These are phyloP conservation scores for Phyllosticta citribraziliensis DNA, from an alignment of 2,329 filamentous ascomycete genomes.

Conservation along the genomic window DNA sequence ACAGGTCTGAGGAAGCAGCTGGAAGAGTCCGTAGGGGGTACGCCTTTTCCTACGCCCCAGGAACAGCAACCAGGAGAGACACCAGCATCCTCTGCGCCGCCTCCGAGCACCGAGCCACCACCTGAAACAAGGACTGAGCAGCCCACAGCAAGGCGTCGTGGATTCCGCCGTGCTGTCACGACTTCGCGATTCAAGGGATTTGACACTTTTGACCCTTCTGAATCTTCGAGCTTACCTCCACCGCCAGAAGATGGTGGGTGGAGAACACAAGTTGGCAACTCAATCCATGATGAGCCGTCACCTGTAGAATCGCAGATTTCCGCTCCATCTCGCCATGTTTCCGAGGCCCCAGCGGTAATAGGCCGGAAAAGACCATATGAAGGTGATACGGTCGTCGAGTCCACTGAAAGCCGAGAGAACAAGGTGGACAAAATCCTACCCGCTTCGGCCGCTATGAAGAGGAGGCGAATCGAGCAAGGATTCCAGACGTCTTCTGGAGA, in stretches of 20 bases:
- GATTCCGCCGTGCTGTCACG: slow-evolving; percentile 21
- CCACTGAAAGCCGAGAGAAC: slow-evolving; percentile 48
- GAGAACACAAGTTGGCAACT: slow-evolving; percentile 1
- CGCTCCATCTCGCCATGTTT: not conserved
- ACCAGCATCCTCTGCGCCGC: not conserved
- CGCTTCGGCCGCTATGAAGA: slow-evolving; percentile 67
- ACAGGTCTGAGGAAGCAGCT: slow-evolving; percentile 60
- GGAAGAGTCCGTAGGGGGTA: slow-evolving; percentile 21
- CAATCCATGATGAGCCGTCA: slow-evolving; percentile 19
- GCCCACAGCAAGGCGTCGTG: not conserved
- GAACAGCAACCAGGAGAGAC: not conserved
- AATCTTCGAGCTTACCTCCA: not conserved
- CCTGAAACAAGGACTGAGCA: not conserved
- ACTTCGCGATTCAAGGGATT: slow-evolving; percentile 62
- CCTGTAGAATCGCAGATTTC: not conserved
- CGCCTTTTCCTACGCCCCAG: not conserved
- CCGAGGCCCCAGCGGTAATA: not conserved
- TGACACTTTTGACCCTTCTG: slow-evolving; percentile 43
- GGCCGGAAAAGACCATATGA: slow-evolving; percentile 5
- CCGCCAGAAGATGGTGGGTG: not conserved
- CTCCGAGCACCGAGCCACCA: not conserved
- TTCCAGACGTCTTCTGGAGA: not conserved
- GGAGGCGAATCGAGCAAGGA: slow-evolving; percentile 43
- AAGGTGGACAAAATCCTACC: slow-evolving; percentile 48
- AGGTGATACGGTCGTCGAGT: not conserved